Evolutionary conservation across 2,329 filamentous ascomycete genomes (phyloP), one percentile per base, ranked within the genome.

Genomic region (Calonectria leucothoes): DNA sequence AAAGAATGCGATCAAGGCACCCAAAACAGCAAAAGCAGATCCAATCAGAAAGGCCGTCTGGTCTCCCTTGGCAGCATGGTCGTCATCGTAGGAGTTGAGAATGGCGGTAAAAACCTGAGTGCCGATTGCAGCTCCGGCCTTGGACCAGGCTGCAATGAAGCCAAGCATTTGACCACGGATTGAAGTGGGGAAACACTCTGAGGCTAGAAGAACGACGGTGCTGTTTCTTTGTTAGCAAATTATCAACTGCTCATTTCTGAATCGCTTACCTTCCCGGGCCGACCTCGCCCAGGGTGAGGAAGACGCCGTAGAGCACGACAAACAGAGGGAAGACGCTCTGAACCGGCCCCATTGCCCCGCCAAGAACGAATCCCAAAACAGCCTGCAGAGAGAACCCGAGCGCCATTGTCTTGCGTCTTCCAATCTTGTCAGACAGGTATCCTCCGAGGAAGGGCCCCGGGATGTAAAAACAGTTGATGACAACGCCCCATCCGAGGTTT

Each of bases 91-190:
- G 1, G 84, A 84, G 66, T 86, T 83, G 37, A 88, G 85, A 55
- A 91, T 90, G 0, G 88, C 86, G 0, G 84, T 88, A 70, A 90
- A 90, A 3, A 88, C 87, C 69, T 88, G 82, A 0, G 87, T 89
- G 0, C 88, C 88, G 23, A 89, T 86, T 0, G 87, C 86, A 0
- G 87, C 87, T 0, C 88, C 88, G 1, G 87, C 87, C 71, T 89
- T 90, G 15, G 86, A 86, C 23, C 85, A 85, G 0, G 87, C 88
- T 0, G 87, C 83, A 0, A 87, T 84, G 64, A 89, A 82, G 1
- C 88, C 88, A 71, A 89, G 83, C 79, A 87, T 88, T 66, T 89
- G 87, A 0, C 87, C 88, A 1, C 88, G 83, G 4, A 90, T 83
- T 0, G 86, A 85, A 0, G 88, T 89, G 0, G 88, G 87, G 79